Conservation (phyloP, 768 basidiomycete genomes). For the Imleria badia region DNA sequence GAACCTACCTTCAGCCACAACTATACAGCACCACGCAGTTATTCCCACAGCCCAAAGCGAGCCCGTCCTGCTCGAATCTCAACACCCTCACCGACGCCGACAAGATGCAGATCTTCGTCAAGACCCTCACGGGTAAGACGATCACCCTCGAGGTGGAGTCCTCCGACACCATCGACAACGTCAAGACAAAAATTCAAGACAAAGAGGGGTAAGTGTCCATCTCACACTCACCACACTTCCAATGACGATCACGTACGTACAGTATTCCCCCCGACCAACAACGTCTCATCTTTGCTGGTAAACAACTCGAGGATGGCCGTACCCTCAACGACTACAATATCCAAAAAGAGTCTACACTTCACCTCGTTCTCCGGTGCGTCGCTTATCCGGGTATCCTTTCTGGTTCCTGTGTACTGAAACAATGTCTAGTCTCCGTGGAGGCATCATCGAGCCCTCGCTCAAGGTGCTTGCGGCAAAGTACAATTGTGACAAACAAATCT, state of each 20-base stretch:
- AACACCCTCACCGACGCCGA: constrained; percentile 6
- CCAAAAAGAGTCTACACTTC: constrained; percentile 97
- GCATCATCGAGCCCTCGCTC: constrained; percentile 98
- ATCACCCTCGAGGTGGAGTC: constrained; percentile 33
- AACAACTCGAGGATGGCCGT: constrained; percentile 98
- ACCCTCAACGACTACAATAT: constrained; percentile 97
- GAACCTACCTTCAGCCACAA: too few species aligned
- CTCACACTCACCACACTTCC: too few species aligned
- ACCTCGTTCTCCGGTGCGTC: constrained; percentile 93
- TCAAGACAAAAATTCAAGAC: constrained; percentile 46
- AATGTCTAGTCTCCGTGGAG: constrained; percentile 41
- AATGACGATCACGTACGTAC: constrained; percentile 30
- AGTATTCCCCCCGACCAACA: constrained; percentile 30
- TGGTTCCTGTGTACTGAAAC: neutral
- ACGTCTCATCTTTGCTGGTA: constrained; percentile 68
- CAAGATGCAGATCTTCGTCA: constrained; percentile 75
- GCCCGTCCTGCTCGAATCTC: neutral
- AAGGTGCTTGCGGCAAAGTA: constrained; percentile 97
- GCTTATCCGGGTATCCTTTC: too few species aligned
- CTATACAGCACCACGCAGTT: constrained; percentile 31
- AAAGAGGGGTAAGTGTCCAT: constrained; percentile 59
- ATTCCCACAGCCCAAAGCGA: constrained; percentile 18
- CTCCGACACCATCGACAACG: constrained; percentile 30
- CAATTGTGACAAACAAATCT: constrained; percentile 99
- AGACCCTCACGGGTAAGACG: constrained; percentile 69